Base-by-base conservation (phyloP, 768 basidiomycete genomes). In the Tubosaeta sp. region DNA sequence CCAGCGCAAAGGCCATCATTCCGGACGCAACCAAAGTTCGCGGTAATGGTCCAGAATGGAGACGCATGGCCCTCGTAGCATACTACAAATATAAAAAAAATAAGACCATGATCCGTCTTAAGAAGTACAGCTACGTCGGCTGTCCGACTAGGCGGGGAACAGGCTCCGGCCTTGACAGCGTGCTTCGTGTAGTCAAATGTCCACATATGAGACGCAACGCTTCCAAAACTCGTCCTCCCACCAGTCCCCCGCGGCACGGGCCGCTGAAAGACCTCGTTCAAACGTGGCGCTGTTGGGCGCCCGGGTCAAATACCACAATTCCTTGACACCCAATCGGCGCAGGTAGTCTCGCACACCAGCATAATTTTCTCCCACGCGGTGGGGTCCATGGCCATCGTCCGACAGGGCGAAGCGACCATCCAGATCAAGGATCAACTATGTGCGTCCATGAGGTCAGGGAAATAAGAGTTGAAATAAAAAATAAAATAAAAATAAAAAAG, bases 371-470 rank as follows among this genome's bases (percentile, higher is more conserved):
- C 93, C 94, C 49, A 98, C 93, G 9, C 83, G 83, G 29, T 83
- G 81, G 2, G 92, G 88, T 1, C 91, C 93, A 62, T 99, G 97
- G 48, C 94, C 95, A 71, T 98, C 97, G 65, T 98, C 97, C 6
- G 95, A 98, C 26, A 99, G 76, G 17, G 86, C 80, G 57, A 97
- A 82, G 22, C 82, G 81, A 3, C 95, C 97, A 10, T 78, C 81
- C 44, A 76, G 68, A 39, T 75, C 64, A n/a, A 82, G 59, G 51
- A 97, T 88, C 22, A 87, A 62, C 95, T 97, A 64, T 27, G 48
- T 13, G 43, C 33, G 31, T 34, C 45, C 53, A 59, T 50, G 49
- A 54, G 51, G 46, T 52, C 43, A 52, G 29, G 16, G 25, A 29
- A 31, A n/a, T 19, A 12, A 19, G 38, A 19, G 6, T 25, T 5